Evolutionary conservation across 2,329 filamentous ascomycete species (phyloP), one percentile per base, ranked within the genome.

Genomic region (Byssoonygena ceratinophila): DNA sequence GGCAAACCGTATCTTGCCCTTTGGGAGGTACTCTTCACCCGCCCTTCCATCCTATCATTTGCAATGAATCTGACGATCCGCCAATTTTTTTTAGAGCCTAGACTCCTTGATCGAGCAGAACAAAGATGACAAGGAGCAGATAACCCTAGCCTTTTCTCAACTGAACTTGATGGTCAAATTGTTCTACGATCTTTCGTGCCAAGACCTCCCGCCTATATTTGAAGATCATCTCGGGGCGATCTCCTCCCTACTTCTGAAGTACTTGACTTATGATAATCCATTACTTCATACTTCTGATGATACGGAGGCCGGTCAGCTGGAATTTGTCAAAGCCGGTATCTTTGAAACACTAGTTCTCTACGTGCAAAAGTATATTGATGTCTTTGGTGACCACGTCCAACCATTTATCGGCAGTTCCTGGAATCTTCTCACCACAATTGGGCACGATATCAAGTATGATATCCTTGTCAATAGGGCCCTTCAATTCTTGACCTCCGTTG

Each of bases 151-250:
- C 66, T 90, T 95, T 61, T 82, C 86, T 58, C 88, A 89, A 2
- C 77, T 98, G 57, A 90, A 91, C 66, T 76, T 97, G 49, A 81
- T 94, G 60, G 77, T 96, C 60, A 94, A 94, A 74, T 82, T 98
- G 46, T 82, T 97, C 66, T 92, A 92, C 72, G 94, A 98, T 69
- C 81, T 98, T 49, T 96, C 90, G n/a, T 95, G 84, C 65, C 94
- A 98, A 67, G 92, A 98, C 68, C 78, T 98, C 61, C 89, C 92
- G 14, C 90, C 91, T 1, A 83, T 92, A 60, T 94, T 98, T 67
- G 92, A 98, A 74, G 85, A 94, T 59, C 86, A 94, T 64, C 77
- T 98, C 18, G 71, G 76, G 45, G 80, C 80, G 57, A 85, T 98
- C 59, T 85, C 87, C 16, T 75, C 77, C 20, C 76, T 97, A 12